Evolutionary conservation across 441 rosid genomes (phyloP), one percentile per base, ranked within the genome.

Genomic region (Isatis lusitanica): DNA sequence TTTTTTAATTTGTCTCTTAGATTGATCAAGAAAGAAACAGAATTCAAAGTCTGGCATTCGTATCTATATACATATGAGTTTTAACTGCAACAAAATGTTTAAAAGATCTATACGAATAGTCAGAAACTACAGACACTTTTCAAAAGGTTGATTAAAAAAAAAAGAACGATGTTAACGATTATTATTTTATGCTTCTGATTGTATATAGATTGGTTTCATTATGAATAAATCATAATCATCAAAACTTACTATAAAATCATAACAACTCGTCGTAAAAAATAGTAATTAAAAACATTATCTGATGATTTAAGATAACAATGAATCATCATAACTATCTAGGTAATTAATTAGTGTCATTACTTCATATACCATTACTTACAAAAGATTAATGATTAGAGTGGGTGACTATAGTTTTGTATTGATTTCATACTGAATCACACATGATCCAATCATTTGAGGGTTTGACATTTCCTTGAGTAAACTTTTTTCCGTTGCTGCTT

Each of bases 391-490:
- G 38, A 75, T 70, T 63, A 53, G 43, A 63, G 70, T 47, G 66
- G 53, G 36, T 70, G 47, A 61, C 21, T 61, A 38, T 35, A 63
- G 26, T 46, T 48, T 53, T 38, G 60, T 28, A 38, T 16, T 53
- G 59, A 28, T 63, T 11, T 10, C 51, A 43, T 68, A 63, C 38
- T 16, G 30, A 7, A 70, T 50, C 30, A 38, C 60, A 70, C 75
- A 63, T 76, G 75, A 40, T 69, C 71, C 47, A 63, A 76, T 76
- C 75, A 76, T 70, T 76, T 24, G 30, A 10, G 6, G 55, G 71
- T 56, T 75, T 76, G 79, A 57, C 71, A 57, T 76, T 70, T 70
- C 26, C 66, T 28, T 4, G 6, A 33, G 3, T 51, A 48, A 39
- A 66, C 7, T 13, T 58, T 18, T 43, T 8, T 12, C 1, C 5